Base-by-base conservation (phyloP, 1,284 basidiomycete genomes). In the Mycena citricolor region DNA sequence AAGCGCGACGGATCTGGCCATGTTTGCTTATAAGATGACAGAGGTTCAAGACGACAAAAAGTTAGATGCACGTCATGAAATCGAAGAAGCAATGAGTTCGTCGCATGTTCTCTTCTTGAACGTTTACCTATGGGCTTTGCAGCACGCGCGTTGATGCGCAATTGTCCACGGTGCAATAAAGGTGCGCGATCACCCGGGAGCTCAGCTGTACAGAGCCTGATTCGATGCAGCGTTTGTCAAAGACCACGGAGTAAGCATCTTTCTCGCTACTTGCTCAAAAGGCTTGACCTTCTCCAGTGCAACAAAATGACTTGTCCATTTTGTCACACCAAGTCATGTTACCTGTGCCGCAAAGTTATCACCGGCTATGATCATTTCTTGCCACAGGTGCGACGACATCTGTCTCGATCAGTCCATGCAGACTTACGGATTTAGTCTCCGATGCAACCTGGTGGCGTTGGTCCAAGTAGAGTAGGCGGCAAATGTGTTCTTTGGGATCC, bases 81-180 rank as follows among this genome's bases (percentile, higher is more conserved):
- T 94, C 26, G 91, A 94, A 59, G 91, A 94, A 61, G 91, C 90
- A 4, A 93, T 94, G 90, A 88, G 86, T 86, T 55, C 35, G 79
- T 55, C 57, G 10, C 33, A 39, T 43, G 30, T n/a, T 11, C 11
- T 41, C 4, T 37, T 14, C 30, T 32, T 32, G 23, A 41, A 16
- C 24, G 46, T 48, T 12, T 44, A 36, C 17, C 34, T 21, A 32
- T n/a, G n/a, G n/a, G n/a, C 34, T 39, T 35, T 47, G 19, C 49
- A 89, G 86, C 88, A 25, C 73, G 75, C 37, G 90, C 91, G 2
- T 68, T 93, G 23, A 86, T 91, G 77, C 76, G 90, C 28, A 85
- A 83, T 51, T 94, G 91, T 63, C 90, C 90, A 0, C 83, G 82
- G 57, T 92, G 85, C 62, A 65, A 77, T 51, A 82, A 83, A 73